Conservation (phyloP, 345 rosid genomes). For the Aegle marmelos region DNA sequence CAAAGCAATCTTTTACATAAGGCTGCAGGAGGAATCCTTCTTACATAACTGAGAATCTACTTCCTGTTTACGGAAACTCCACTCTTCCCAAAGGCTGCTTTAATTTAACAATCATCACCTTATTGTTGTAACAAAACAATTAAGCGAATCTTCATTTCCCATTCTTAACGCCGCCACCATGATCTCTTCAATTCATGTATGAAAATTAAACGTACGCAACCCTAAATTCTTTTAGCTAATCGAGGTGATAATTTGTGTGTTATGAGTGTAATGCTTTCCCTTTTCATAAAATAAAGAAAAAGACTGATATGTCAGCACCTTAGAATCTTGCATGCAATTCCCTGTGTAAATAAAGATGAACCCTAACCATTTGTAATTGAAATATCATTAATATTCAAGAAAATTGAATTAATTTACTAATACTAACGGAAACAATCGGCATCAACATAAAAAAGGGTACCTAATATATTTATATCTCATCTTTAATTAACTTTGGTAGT, state of each 20-base stretch:
- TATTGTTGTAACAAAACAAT: slow-evolving; percentile 15
- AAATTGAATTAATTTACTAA: too few species aligned
- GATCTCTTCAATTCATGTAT: not conserved
- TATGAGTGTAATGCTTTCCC: not conserved
- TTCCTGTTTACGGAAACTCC: slow-evolving; percentile 28
- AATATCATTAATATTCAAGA: not conserved
- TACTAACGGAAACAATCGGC: not conserved
- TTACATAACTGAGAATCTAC: slow-evolving; percentile 32
- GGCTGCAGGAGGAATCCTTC: slow-evolving; percentile 38
- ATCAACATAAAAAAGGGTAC: not conserved
- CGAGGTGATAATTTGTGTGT: slow-evolving; percentile 13
- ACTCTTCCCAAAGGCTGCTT: slow-evolving; percentile 33
- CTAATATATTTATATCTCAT: slow-evolving; percentile 17
- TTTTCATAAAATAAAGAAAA: slow-evolving; percentile 3
- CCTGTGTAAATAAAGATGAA: not conserved
- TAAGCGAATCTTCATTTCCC: slow-evolving; percentile 28
- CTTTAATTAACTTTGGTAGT: slow-evolving; percentile 14
- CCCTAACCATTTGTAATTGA: not conserved
- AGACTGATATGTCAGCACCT: not conserved
- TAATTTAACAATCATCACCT: slow-evolving; percentile 25
- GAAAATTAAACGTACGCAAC: slow-evolving; percentile 5
- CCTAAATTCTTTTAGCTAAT: slow-evolving; percentile 20
- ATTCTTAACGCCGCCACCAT: slow-evolving; percentile 17
- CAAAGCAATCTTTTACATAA: slow-evolving; percentile 18
- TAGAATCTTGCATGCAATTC: not conserved